These are phyloP conservation scores for Coemansia asiatica DNA, from an alignment of 192 early-diverging fungal genomes.

Conservation along the genomic window DNA sequence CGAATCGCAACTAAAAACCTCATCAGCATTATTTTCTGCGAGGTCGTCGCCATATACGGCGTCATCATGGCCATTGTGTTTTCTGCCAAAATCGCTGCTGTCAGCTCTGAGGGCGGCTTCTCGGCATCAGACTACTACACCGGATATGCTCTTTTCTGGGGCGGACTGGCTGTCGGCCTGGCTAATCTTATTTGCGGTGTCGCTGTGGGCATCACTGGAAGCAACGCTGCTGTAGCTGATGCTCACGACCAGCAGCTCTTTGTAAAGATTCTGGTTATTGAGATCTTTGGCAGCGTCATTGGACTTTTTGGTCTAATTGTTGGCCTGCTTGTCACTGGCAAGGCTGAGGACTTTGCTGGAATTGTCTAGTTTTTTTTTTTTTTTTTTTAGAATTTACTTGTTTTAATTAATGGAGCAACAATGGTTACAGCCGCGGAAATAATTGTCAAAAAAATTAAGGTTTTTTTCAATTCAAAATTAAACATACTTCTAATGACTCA, in stretches of 20 bases:
- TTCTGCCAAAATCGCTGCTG: conserved; percentile 75
- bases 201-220: conserved; percentile 89
- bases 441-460: no score
- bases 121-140: conserved; percentile 71
- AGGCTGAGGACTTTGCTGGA: conserved; percentile 51
- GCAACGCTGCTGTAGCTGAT: conserved; percentile 92
- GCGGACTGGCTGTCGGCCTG: conserved; percentile 90
- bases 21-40: conserved; percentile 98
- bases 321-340: conserved; percentile 74
- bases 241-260: conserved; percentile 92
- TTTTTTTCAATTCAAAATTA: no score
- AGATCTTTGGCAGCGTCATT: conserved; percentile 95
- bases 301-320: conserved; percentile 97
- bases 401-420: no score
- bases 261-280: conserved; percentile 96
- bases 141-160: conserved; percentile 95
- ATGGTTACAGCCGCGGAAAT: no score
- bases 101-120: conserved; percentile 51
- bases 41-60: conserved; percentile 99
- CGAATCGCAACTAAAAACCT: conserved; percentile 96
- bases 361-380: no score
- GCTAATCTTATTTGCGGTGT: conserved; percentile 93
- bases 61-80: conserved; percentile 98
- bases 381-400: no score
- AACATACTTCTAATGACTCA: no score